Evolutionary conservation across 371 early-diverging fungal genomes (phyloP).

Genomic region (Syncephalis fuscata): DNA sequence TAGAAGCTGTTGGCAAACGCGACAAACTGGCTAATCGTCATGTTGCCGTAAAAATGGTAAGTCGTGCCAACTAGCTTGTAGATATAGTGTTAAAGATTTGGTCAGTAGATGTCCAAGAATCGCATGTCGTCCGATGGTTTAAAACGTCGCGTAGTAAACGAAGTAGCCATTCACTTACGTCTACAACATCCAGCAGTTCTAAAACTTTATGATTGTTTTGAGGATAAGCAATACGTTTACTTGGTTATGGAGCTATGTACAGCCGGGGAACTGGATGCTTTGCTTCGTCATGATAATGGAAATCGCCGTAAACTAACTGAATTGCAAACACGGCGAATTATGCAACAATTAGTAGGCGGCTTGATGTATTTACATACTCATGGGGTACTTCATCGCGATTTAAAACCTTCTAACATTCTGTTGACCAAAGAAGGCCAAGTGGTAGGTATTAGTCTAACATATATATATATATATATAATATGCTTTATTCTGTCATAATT

Average conservation of each 20-base stretch:
- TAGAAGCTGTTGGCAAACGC: not conserved
- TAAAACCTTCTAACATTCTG: constrained; percentile 75
- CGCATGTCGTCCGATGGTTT: not conserved
- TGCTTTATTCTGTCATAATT: too few relatives aligned
- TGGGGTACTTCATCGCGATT: constrained; percentile 82
- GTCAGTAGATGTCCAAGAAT: not conserved
- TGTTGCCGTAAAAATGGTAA: not conserved
- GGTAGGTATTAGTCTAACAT: not conserved
- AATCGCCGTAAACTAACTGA: not conserved
- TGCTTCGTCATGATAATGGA: not conserved
- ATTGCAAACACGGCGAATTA: not conserved
- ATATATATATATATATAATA: not conserved
- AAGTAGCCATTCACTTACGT: not conserved
- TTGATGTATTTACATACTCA: constrained; percentile 78
- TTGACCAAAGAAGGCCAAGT: not conserved
- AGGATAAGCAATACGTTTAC: not conserved
- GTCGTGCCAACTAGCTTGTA: not conserved
- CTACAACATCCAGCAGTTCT: not conserved
- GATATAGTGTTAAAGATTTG: not conserved
- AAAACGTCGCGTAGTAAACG: not conserved
- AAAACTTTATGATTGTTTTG: not conserved
- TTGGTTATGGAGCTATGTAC: not conserved
- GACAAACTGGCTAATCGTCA: not conserved
- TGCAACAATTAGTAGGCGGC: constrained; percentile 18
- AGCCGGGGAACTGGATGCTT: not conserved